Percentiles rank a stretch among this genome's conserved stretches.
These are phyloP conservation scores for Fraxinus paxiana DNA, from an alignment of 305 asterid species.

Conservation along the genomic window DNA sequence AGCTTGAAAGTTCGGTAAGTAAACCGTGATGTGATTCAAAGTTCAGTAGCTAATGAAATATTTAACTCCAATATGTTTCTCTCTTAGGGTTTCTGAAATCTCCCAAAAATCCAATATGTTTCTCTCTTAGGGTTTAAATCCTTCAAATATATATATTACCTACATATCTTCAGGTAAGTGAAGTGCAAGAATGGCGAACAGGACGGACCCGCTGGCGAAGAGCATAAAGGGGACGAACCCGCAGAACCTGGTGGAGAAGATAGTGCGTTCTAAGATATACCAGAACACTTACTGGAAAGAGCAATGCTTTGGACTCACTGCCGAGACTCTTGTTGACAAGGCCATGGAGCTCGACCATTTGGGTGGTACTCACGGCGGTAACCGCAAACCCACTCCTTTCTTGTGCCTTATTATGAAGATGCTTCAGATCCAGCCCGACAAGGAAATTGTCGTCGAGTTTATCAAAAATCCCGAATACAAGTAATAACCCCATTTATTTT, in stretches of 20 bases:
- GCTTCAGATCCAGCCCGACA: slow-evolving; percentile 99
- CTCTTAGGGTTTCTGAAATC: slow-evolving; percentile 1
- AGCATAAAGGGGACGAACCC: slow-evolving; percentile 91
- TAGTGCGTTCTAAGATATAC: slow-evolving; percentile 75
- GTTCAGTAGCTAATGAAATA: too few relatives aligned
- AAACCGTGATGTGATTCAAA: too few relatives aligned
- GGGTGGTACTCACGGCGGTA: slow-evolving; percentile 89
- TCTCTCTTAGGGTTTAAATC: not conserved
- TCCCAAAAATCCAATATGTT: not conserved
- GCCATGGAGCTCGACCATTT: slow-evolving; percentile 98
- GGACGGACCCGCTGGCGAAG: slow-evolving; percentile 85
- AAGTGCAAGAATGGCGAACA: slow-evolving; percentile 63
- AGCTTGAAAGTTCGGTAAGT: too few relatives aligned
- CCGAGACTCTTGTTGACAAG: slow-evolving; percentile 95
- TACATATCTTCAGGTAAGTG: not conserved
- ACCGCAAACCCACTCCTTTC: slow-evolving; percentile 80
- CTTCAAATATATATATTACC: not conserved
- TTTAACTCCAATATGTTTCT: not conserved
- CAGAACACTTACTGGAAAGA: slow-evolving; percentile 89
- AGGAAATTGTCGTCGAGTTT: slow-evolving; percentile 90
- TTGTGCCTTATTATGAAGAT: slow-evolving; percentile 84
- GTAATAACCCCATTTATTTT: slow-evolving; percentile 25
- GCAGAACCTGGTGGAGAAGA: slow-evolving; percentile 87
- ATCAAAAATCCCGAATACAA: slow-evolving; percentile 92
- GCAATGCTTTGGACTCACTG: slow-evolving; percentile 91